A percentile compares a stretch with the other conserved stretches of the same genome.
Conservation (phyloP, 2,329 filamentous ascomycete species). For the Xylaria sp. region DNA sequence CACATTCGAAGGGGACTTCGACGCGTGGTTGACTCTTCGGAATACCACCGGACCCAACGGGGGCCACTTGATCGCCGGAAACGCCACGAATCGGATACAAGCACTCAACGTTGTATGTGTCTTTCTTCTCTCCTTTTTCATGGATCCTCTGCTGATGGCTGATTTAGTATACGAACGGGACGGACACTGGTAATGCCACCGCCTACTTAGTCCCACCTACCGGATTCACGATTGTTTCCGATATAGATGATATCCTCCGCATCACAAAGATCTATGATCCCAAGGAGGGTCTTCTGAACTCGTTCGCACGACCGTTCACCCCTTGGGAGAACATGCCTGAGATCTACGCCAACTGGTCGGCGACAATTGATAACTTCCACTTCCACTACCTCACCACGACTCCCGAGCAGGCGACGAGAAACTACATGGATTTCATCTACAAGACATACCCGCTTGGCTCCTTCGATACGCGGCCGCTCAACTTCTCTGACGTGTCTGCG, state of each 20-base stretch:
- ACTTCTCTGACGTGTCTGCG: constrained; percentile 79
- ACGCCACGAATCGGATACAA: constrained; percentile 72
- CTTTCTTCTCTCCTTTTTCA: neutral
- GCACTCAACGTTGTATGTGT: constrained; percentile 65
- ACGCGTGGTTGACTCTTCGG: constrained; percentile 72
- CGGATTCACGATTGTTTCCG: constrained; percentile 78
- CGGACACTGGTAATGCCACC: constrained; percentile 75
- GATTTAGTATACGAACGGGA: constrained; percentile 66
- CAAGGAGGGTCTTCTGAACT: constrained; percentile 78
- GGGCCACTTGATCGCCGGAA: constrained; percentile 67
- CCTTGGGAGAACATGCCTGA: constrained; percentile 84
- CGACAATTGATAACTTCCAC: constrained; percentile 72
- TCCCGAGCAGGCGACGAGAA: constrained; percentile 79
- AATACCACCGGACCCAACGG: constrained; percentile 63
- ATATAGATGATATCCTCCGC: constrained; percentile 84
- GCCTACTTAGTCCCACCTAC: constrained; percentile 77
- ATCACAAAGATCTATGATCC: constrained; percentile 83
- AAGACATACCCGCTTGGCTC: constrained; percentile 79
- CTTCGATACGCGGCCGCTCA: constrained; percentile 81
- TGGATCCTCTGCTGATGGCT: neutral
- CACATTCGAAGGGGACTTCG: constrained; percentile 76
- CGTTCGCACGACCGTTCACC: constrained; percentile 75
- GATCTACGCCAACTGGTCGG: constrained; percentile 80
- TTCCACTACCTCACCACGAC: constrained; percentile 87
- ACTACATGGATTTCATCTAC: constrained; percentile 85